Conservation (phyloP, 768 basidiomycete species). For the Chiua virens region DNA sequence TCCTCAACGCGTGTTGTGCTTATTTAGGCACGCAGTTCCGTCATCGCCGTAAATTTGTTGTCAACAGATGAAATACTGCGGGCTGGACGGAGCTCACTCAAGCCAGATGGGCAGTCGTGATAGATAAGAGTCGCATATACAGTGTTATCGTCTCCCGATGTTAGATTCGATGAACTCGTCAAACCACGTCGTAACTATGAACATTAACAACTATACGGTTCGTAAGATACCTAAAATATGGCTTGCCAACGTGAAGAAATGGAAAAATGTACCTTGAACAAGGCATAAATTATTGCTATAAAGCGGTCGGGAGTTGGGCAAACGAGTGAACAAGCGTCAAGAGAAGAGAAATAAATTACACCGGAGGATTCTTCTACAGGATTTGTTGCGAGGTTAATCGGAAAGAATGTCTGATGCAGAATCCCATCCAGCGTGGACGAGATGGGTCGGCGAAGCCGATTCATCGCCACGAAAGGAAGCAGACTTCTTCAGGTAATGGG, state of each 20-base stretch:
- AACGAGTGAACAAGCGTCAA: conserved; percentile 19
- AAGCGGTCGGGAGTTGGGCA: conserved; percentile 14
- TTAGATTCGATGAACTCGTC: conserved; percentile 13
- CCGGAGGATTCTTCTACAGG: conserved; percentile 4
- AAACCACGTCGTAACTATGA: conserved; percentile 23
- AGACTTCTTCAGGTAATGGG: conserved; percentile 39
- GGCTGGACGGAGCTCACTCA: conserved; percentile 84
- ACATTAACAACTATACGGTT: conserved; percentile 32
- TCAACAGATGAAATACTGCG: conserved; percentile 96
- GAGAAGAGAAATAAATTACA: conserved; percentile 26
- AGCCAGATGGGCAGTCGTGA: conserved; percentile 67
- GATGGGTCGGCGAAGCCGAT: conserved; percentile 45
- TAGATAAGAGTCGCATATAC: conserved; percentile 29
- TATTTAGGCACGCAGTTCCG: conserved; percentile 55
- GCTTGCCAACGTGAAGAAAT: conserved; percentile 9
- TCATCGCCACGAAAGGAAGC: conserved; percentile 39
- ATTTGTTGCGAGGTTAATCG: conserved; percentile 26
- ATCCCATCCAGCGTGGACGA: conserved; percentile 60
- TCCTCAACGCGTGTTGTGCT: conserved; percentile 21
- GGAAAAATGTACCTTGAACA: conserved; percentile 7
- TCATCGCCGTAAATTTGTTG: conserved; percentile 92
- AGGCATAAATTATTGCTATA: conserved; percentile 29
- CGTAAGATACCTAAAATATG: conserved; percentile 23
- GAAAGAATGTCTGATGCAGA: conserved; percentile 44
- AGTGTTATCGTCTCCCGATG: conserved; percentile 21